phyloP scores from a whole-genome alignment of 208 protist genomes.

The Angomonas ambiguus region DNA sequence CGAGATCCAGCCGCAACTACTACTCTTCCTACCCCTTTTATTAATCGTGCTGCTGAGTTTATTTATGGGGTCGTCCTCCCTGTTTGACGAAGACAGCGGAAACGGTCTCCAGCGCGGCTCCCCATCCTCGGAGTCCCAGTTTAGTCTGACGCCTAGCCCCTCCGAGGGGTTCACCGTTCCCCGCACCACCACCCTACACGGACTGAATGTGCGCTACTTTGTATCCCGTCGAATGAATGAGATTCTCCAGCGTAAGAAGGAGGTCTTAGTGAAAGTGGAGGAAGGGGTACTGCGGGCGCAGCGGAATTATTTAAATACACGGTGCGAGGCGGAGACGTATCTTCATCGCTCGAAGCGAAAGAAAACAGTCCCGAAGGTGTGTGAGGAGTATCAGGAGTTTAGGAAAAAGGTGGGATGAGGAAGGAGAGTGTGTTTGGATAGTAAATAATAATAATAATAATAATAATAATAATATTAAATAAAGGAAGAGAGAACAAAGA shows the following conservation, averaged over 20 bases:
- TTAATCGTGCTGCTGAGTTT: constrained; percentile 72
- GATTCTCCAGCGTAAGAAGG: constrained; percentile 28
- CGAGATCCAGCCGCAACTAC: constrained; percentile 40
- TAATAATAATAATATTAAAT: background rate
- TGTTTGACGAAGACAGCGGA: constrained; percentile 24
- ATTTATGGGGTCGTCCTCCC: constrained; percentile 60
- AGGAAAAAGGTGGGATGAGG: constrained; percentile 32
- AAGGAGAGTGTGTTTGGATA: background rate
- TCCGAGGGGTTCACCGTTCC: constrained; percentile 38
- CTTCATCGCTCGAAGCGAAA: constrained; percentile 49
- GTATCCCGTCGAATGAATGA: constrained; percentile 45
- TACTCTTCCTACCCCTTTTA: constrained; percentile 63
- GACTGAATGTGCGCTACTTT: constrained; percentile 65
- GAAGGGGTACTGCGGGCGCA: constrained; percentile 62
- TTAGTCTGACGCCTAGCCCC: constrained; percentile 64
- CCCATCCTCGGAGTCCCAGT: constrained; percentile 8
- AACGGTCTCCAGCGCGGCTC: constrained; percentile 1
- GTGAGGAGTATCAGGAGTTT: constrained; percentile 48
- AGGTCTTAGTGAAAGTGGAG: constrained; percentile 39
- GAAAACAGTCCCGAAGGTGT: constrained; percentile 60
- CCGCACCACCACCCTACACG: constrained; percentile 51
- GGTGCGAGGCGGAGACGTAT: constrained; percentile 79
- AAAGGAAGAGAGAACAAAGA: background rate
- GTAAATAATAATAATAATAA: constrained; percentile 10
- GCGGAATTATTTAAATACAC: constrained; percentile 55